Evolutionary conservation across 805 yeast species (phyloP), one percentile per base, ranked within the genome.

Genomic region (Zygotorulaspora florentina): DNA sequence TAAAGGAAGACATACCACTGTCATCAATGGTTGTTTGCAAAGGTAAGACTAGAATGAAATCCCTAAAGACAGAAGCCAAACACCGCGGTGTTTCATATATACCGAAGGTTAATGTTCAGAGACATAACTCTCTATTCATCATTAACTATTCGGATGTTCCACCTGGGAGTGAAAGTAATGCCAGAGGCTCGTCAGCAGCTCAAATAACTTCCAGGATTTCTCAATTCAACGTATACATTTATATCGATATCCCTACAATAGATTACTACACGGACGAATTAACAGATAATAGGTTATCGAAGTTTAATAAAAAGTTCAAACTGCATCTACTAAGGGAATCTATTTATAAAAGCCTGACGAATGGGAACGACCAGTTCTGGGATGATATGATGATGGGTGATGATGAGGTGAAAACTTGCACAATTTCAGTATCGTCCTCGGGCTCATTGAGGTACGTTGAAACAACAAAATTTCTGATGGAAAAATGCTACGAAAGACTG

Each of bases 371-470:
- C 4, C 43, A 43, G 16, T 55, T 58, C 29, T 61, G 65, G 65
- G 43, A 47, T 10, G 40, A 46, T 16, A 30, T 58, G 18, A 37
- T 42, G 43, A 43, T 40, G 10, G 13, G 37, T 8, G 27, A 36
- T 26, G 38, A 45, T 10, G 41, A 35, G 34, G 15, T 16, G 12
- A 47, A 43, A 34, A 41, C 38, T n/a, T 42, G 47, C 33, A 36
- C 27, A 30, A 35, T 50, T 44, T 46, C 47, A 35, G 47, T 57
- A 9, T 46, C 55, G 7, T 61, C 68, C 2, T 57, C 65, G 12
- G 67, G 69, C 7, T 64, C 69, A 1, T 29, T 65, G 37, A 42
- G 66, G 33, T 65, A 65, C 50, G 68, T 65, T 8, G 66, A 62
- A 35, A 63, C 69, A 2, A 57, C 62, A 13, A 62, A 57, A 42